phyloP scores from a whole-genome alignment of 257 asterid species.

The Capsicum rhomboideum region DNA sequence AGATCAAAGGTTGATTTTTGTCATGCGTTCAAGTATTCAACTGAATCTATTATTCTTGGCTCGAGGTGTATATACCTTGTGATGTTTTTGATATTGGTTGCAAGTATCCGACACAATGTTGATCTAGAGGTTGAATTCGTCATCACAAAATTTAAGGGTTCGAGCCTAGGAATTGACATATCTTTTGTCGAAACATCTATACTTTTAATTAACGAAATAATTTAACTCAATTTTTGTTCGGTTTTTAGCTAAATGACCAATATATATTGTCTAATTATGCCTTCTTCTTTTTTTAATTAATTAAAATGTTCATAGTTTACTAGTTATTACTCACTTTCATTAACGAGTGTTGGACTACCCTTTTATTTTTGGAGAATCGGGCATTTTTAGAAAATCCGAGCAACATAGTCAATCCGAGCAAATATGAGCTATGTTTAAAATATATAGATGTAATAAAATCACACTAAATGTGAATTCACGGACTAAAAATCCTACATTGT shows the following conservation, averaged over 20 bases:
- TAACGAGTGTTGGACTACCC: not conserved
- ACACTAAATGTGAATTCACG: not conserved
- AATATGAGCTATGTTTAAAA: not conserved
- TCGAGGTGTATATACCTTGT: not conserved
- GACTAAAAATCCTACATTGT: not conserved
- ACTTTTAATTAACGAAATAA: not conserved
- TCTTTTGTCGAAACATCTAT: not conserved
- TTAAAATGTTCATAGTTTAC: not conserved
- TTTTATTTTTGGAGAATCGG: not conserved
- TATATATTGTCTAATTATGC: not conserved
- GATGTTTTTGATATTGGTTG: not conserved
- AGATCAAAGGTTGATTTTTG: not conserved
- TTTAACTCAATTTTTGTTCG: not conserved
- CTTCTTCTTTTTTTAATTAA: not conserved
- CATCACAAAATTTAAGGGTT: not conserved
- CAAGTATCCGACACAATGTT: not conserved
- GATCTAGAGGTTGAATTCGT: not conserved
- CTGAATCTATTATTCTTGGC: not conserved
- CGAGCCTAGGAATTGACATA: not conserved
- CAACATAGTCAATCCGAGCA: not conserved
- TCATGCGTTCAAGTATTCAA: too few relatives aligned
- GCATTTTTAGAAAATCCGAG: not conserved
- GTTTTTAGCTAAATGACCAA: not conserved
- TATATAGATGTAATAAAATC: not conserved
- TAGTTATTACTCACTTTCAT: not conserved